Evolutionary conservation across 495 filamentous ascomycete species (phyloP).

Genomic region (Cercophora newfieldiana): DNA sequence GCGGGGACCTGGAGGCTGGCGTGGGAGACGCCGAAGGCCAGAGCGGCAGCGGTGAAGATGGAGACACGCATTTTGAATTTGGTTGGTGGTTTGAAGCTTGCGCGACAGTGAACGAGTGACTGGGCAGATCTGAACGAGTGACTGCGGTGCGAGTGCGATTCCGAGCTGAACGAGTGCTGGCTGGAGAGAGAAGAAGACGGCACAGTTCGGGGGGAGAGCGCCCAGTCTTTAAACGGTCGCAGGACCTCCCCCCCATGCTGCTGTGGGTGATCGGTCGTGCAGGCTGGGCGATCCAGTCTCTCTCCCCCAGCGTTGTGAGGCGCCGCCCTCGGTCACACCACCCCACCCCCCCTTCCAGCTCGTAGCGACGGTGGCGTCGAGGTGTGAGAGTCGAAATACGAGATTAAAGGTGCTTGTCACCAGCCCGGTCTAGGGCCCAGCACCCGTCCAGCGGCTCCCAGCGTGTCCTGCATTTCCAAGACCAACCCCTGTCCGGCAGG

Average conservation of each 20-base stretch:
- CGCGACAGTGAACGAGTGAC: constrained; percentile 9
- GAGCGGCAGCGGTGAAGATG: constrained; percentile 1
- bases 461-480: not conserved
- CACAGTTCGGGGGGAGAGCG: not conserved
- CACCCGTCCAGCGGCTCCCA: not conserved
- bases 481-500: not conserved
- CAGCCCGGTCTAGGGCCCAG: not conserved
- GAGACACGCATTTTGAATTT: constrained; percentile 11
- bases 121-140: constrained; percentile 13
- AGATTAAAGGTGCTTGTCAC: constrained; percentile 1
- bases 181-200: not conserved
- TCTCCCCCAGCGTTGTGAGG: not conserved
- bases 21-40: constrained; percentile 5
- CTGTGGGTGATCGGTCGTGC: not conserved
- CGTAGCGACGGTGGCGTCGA: not conserved
- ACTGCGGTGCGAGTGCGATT: constrained; percentile 2
- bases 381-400: not conserved
- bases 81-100: not conserved
- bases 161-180: not conserved
- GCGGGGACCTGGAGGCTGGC: constrained; percentile 24
- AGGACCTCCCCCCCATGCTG: not conserved
- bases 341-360: not conserved
- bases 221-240: not conserved
- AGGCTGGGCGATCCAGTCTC: not conserved
- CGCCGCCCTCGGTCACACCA: too few species aligned